Base-by-base conservation (phyloP, 73 alveolate species). In the Blepharisma japonicum region DNA sequence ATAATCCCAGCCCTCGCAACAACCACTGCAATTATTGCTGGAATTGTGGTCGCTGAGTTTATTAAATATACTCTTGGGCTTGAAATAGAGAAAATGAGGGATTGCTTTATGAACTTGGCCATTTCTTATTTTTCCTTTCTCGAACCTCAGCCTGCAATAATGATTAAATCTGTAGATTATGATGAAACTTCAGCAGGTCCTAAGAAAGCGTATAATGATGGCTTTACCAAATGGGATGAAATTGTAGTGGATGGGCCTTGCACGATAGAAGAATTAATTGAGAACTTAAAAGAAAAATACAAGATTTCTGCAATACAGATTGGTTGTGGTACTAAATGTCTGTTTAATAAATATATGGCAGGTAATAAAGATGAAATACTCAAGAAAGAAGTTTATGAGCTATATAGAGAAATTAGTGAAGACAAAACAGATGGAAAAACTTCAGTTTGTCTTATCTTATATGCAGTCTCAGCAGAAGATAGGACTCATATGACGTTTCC, bases 1-100 rank as follows among this genome's bases (percentile, higher is more conserved):
- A 95, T 95, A 39, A 89, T 92, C 68, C 98, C 98, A 71, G 97
- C 98, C 51, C 92, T 95, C 14, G 98, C 99, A 11, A 93, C 98
- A 45, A 93, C 99, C 0, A 93, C 98, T 55, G 98, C 98, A 0
- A 90, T 94, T 83, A 87, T 93, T 68, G 92, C 97, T 3, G 97
- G 98, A 5, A 68, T 83, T 53, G 96, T 89, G 4, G 50, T 86
- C 25, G 68, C 80, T 46, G 97, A 91, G 61, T 56, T 91, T 71
- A 70, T 55, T 77, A 91, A 88, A 67, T 55, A 55, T 53, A 81
- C 82, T 45, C 72, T 68, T n/a, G n/a, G n/a, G n/a, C n/a, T n/a
- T n/a, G n/a, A n/a, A n/a, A n/a, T n/a, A 61, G 92, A 87, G 38
- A 53, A 77, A 78, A 46, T 50, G 79, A 79, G 78, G 77, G 84